A percentile compares a stretch with the other conserved stretches of the same genome.
phyloP scores from a whole-genome alignment of 2,329 filamentous ascomycete species.

The Pyrenophora teres region DNA sequence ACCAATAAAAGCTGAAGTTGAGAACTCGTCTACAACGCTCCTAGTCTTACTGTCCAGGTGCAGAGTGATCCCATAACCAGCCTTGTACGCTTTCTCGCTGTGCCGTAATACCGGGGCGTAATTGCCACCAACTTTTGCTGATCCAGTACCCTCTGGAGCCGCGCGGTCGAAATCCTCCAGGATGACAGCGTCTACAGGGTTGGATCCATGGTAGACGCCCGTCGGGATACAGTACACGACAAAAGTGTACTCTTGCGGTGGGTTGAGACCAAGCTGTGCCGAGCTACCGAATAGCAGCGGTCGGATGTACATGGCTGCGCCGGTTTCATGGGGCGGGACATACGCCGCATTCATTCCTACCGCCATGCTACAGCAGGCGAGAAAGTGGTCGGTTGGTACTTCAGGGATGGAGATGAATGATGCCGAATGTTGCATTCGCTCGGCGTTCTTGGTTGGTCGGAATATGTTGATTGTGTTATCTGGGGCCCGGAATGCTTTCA shows the following conservation, averaged over 20 bases:
- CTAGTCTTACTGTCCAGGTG: conserved; percentile 86
- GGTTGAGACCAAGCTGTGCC: conserved; percentile 82
- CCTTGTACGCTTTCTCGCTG: conserved; percentile 77
- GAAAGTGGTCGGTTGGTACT: conserved; percentile 76
- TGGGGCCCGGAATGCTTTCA: conserved; percentile 89
- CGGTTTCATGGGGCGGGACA: conserved; percentile 86
- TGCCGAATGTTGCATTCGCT: conserved; percentile 82
- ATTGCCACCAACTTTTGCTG: conserved; percentile 94
- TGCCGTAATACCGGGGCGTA: conserved; percentile 90
- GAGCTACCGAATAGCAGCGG: conserved; percentile 86
- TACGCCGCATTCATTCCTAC: conserved; percentile 88
- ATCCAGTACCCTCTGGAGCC: conserved; percentile 87
- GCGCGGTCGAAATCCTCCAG: conserved; percentile 92
- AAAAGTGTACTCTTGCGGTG: conserved; percentile 92
- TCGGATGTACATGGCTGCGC: conserved; percentile 90
- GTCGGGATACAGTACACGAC: conserved; percentile 88
- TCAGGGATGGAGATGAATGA: conserved; percentile 81
- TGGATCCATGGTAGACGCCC: conserved; percentile 89
- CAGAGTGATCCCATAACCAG: conserved; percentile 91
- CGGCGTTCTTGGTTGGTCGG: conserved; percentile 82
- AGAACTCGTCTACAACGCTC: conserved; percentile 92
- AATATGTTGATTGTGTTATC: conserved; percentile 80
- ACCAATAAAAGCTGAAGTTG: conserved; percentile 90
- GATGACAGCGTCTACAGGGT: conserved; percentile 85
- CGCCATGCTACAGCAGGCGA: conserved; percentile 76